These are phyloP conservation scores for Stachybotrys echinatus DNA, from an alignment of 2,329 filamentous ascomycete species.

Conservation along the genomic window DNA sequence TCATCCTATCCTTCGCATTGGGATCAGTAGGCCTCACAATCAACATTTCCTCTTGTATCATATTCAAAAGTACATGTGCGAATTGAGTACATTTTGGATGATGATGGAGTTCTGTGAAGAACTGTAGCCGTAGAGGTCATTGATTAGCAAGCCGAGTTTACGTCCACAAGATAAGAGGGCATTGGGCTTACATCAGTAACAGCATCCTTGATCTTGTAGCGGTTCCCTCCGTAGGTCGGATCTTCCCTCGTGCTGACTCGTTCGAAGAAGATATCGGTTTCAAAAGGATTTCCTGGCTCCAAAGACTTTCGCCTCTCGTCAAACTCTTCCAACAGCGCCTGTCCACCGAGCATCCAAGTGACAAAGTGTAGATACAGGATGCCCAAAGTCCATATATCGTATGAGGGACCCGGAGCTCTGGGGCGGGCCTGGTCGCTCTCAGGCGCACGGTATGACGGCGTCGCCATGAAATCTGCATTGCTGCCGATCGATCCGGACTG, in stretches of 20 bases:
- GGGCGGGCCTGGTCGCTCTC: not conserved
- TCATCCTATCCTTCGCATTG: not conserved
- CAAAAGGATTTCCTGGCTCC: not conserved
- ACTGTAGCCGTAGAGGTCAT: not conserved
- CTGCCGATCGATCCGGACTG: not conserved
- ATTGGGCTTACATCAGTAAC: not conserved
- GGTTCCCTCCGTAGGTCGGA: not conserved
- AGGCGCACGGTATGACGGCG: not conserved
- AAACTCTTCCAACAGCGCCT: not conserved
- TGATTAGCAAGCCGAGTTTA: not conserved
- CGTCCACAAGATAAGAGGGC: not conserved
- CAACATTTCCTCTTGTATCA: not conserved
- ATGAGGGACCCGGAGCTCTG: not conserved
- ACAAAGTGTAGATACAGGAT: not conserved
- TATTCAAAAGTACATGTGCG: not conserved
- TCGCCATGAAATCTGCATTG: not conserved
- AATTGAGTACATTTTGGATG: not conserved
- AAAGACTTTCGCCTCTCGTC: not conserved
- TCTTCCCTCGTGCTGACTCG: not conserved
- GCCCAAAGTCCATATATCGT: not conserved
- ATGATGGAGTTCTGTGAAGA: not conserved
- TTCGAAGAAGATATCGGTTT: not conserved
- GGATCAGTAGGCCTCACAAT: not conserved
- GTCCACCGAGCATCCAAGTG: not conserved
- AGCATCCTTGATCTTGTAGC: not conserved